Percentiles rank a stretch among this genome's conserved stretches.
These are phyloP conservation scores for Trichoderma gracile DNA, from an alignment of 2,329 filamentous ascomycete genomes.

Conservation along the genomic window DNA sequence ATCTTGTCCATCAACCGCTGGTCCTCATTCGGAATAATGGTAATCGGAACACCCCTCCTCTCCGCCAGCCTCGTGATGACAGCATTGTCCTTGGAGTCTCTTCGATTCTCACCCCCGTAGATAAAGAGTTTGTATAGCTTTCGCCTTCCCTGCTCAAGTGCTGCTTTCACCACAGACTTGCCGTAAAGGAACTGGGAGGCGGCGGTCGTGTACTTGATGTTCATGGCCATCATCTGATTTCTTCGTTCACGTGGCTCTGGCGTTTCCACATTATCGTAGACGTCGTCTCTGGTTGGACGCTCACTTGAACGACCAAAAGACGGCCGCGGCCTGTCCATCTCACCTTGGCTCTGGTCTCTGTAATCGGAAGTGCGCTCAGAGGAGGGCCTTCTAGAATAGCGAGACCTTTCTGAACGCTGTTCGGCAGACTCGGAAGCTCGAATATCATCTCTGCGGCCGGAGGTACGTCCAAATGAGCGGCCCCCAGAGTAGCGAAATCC, in stretches of 20 bases:
- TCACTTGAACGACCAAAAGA: not conserved
- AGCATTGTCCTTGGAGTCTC: conserved; percentile 49
- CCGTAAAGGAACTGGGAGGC: conserved; percentile 93
- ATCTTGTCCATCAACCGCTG: conserved; percentile 78
- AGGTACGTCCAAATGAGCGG: not conserved
- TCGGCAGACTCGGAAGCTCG: not conserved
- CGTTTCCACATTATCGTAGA: conserved; percentile 19
- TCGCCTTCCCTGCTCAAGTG: conserved; percentile 65
- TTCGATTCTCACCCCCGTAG: conserved; percentile 59
- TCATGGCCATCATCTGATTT: conserved; percentile 42
- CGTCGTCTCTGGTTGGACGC: not conserved
- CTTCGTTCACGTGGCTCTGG: conserved; percentile 29
- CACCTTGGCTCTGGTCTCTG: not conserved
- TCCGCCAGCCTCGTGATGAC: conserved; percentile 50
- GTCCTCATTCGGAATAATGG: conserved; percentile 60
- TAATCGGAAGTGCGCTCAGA: not conserved
- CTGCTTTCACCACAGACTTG: conserved; percentile 75
- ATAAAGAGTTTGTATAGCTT: conserved; percentile 85
- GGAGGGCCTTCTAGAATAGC: not conserved
- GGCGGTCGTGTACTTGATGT: conserved; percentile 68
- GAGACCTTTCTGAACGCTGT: no score
- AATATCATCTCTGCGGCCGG: not conserved
- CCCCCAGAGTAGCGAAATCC: not conserved
- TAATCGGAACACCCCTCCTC: conserved; percentile 54
- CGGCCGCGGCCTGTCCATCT: no score